These are phyloP conservation scores for Paraconiothyrium sp. DNA, from an alignment of 2,329 filamentous ascomycete genomes.

Conservation along the genomic window DNA sequence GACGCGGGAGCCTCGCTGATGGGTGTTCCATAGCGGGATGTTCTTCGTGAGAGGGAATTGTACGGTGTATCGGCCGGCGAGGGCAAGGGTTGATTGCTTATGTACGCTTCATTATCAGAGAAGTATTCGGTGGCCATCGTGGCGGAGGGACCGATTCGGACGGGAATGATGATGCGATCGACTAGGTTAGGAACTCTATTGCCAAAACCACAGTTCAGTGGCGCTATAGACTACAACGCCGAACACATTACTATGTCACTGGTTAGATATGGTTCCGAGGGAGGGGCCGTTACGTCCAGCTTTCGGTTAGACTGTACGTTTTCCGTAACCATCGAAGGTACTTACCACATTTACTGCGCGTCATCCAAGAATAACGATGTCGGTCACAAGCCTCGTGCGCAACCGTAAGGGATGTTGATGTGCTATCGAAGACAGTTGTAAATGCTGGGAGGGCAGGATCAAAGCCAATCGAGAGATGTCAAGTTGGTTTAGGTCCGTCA, in stretches of 20 bases:
- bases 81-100: conserved; percentile 65
- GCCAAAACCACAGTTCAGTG: conserved; percentile 43
- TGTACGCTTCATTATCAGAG: conserved; percentile 55
- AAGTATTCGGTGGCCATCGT: conserved; percentile 57
- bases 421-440: neutral
- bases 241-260: conserved; percentile 40
- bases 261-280: conserved; percentile 21
- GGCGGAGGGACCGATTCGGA: neutral
- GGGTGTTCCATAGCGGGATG: conserved; percentile 66
- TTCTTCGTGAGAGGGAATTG: conserved; percentile 69
- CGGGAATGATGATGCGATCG: neutral
- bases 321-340: neutral
- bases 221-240: conserved; percentile 27
- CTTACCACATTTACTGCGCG: conserved; percentile 4
- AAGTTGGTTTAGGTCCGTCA: neutral
- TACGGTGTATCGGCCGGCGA: conserved; percentile 78
- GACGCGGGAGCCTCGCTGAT: conserved; percentile 73
- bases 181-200: conserved; percentile 11
- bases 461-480: neutral
- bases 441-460: neutral
- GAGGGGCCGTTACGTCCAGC: neutral
- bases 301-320: neutral
- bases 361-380: neutral
- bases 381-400: neutral
- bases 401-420: neutral